These are phyloP conservation scores for Plectosphaerella sp. DNA, from an alignment of 2,329 filamentous ascomycete genomes.

Conservation along the genomic window DNA sequence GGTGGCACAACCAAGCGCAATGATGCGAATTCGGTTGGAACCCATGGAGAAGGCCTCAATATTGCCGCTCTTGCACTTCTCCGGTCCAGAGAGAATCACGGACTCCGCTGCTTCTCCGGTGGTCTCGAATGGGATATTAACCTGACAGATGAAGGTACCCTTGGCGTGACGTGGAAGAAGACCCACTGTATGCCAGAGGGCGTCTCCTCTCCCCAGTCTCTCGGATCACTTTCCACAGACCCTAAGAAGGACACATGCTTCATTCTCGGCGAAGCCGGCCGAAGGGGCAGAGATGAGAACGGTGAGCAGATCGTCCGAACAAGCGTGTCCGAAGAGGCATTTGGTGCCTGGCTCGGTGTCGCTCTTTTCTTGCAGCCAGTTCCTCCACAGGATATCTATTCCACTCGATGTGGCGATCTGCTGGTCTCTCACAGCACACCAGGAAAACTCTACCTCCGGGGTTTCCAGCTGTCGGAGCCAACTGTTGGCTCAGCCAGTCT, in stretches of 20 bases:
- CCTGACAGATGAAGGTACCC: conserved; percentile 9
- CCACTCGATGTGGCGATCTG: not conserved
- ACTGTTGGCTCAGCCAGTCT: not conserved
- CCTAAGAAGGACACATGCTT: not conserved
- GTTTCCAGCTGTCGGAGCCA: not conserved
- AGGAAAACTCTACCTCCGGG: not conserved
- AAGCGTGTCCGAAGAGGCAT: not conserved
- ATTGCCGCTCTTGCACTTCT: conserved; percentile 23
- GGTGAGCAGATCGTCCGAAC: not conserved
- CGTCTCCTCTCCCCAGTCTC: too few relatives aligned
- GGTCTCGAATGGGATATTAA: conserved; percentile 23
- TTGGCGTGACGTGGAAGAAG: not conserved
- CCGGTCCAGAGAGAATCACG: conserved; percentile 19
- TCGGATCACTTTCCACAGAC: too few relatives aligned
- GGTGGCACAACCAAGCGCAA: conserved; percentile 19
- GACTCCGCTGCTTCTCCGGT: conserved; percentile 17
- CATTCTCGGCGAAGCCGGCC: not conserved
- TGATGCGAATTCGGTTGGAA: conserved; percentile 16
- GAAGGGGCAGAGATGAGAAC: not conserved
- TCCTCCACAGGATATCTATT: not conserved
- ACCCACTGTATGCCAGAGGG: not conserved
- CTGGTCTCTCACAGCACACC: not conserved
- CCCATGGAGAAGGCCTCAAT: conserved; percentile 25
- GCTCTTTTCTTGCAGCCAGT: not conserved
- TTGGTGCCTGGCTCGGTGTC: not conserved